Conservation (phyloP, 2,329 filamentous ascomycete species). For the Exophiala sideris region DNA sequence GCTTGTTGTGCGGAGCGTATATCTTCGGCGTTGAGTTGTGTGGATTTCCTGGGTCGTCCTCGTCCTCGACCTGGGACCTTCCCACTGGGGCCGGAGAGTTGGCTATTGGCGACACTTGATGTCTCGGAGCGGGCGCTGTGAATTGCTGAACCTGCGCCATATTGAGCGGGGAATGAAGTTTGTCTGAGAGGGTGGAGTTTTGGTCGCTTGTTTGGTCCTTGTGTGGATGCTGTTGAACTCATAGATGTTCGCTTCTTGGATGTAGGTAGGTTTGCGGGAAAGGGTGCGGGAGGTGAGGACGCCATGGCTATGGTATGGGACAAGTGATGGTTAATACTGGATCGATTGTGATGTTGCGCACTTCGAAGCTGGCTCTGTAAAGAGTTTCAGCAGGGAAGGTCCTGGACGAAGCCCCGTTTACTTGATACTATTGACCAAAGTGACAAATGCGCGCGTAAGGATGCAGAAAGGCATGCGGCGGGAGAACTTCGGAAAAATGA, state of each 20-base stretch:
- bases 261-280: conserved; percentile 26
- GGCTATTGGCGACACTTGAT: conserved; percentile 25
- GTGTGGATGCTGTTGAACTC: conserved; percentile 36
- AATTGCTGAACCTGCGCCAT: conserved; percentile 15
- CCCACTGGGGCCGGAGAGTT: conserved; percentile 20
- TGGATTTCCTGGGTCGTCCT: conserved; percentile 27
- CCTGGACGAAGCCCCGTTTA: too few relatives aligned
- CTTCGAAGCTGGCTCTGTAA: too few relatives aligned
- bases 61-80: conserved; percentile 24
- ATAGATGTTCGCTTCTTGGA: conserved; percentile 43
- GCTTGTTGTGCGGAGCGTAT: conserved; percentile 12
- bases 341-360: background rate
- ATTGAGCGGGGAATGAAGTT: conserved; percentile 41
- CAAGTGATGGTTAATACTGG: background rate
- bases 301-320: conserved; percentile 19
- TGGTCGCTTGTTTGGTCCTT: conserved; percentile 29
- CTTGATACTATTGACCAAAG: too few relatives aligned
- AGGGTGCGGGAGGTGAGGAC: conserved; percentile 26
- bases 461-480: too few relatives aligned
- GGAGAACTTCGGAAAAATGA: too few relatives aligned
- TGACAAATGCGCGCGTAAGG: too few relatives aligned
- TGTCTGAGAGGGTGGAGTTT: conserved; percentile 46
- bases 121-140: conserved; percentile 28
- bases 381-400: too few relatives aligned
- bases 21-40: conserved; percentile 25